Evolutionary conservation across 768 basidiomycete species (phyloP), one percentile per base, ranked within the genome.

Genomic region (Sistotremastrum suecicum): DNA sequence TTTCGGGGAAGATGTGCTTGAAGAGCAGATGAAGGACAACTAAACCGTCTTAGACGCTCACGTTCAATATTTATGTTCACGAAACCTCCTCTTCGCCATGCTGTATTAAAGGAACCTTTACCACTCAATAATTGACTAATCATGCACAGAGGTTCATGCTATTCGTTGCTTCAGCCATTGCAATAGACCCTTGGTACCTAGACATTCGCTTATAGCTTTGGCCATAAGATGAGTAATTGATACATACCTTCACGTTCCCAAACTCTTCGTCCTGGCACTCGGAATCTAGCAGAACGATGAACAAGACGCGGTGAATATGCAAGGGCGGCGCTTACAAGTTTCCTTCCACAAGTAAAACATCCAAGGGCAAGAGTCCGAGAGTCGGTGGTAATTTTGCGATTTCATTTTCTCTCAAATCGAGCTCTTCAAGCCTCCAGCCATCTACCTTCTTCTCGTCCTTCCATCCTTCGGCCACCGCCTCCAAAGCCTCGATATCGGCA

Each of bases 371-470:
- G 48, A 86, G 58, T 30, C 87, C 86, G 41, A 89, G 60, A 56
- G 80, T 77, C 5, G 82, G 63, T 0, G 76, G 78, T 33, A 89
- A 59, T 60, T 72, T 78, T 5, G 69, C 70, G 46, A 90, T 75
- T 55, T 84, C 82, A 51, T 89, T 89, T 55, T 90, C 84, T 51
- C 87, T 64, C 54, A 90, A 51, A 61, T 90, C 87, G 31, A 90
- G 60, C 56, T 89, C 86, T 54, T 89, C 85, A 38, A 89, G 65
- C 54, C 74, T 79, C 83, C 84, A 89, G 46, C 65, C 71, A 0
- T 74, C 66, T 1, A 79, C 70, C 20, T 73, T 66, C 45, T 78
- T 64, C 51, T 82, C 70, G 6, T 77, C 76, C 51, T 71, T 80
- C 60, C 86, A 86, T 37, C 67, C 59, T 51, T 71, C 67, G n/a